These are phyloP conservation scores for Aureobasidium sp. DNA, from an alignment of 2,329 filamentous ascomycete species.

Conservation along the genomic window DNA sequence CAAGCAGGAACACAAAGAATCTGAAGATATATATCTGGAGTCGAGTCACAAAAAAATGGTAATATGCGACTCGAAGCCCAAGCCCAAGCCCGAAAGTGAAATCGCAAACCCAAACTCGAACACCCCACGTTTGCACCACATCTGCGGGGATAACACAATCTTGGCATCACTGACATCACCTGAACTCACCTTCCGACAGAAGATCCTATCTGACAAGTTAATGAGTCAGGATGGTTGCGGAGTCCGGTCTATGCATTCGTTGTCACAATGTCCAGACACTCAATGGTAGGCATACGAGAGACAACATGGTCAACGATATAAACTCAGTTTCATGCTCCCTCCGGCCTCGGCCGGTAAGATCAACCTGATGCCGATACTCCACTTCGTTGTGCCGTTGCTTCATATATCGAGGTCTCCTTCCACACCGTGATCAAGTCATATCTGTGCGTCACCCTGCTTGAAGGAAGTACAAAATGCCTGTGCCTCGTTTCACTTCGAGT, in stretches of 20 bases:
- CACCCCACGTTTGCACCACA: not conserved
- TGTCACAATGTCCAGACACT: not conserved
- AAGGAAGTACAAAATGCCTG: not conserved
- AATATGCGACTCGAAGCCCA: not conserved
- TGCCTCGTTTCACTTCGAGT: not conserved
- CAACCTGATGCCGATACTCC: not conserved
- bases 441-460: not conserved
- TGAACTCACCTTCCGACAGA: not conserved
- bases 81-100: not conserved
- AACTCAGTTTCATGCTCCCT: not conserved
- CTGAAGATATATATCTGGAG: too few relatives aligned
- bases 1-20: not conserved
- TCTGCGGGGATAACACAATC: not conserved
- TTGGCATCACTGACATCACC: constrained; percentile 11
- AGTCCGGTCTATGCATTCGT: too few relatives aligned
- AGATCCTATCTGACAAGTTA: not conserved
- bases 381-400: not conserved
- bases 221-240: not conserved
- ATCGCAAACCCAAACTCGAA: not conserved
- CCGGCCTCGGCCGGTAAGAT: not conserved
- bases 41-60: not conserved
- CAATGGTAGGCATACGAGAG: not conserved
- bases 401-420: not conserved
- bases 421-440: not conserved
- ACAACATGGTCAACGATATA: not conserved